Percentiles rank a stretch among this genome's conserved stretches.
These are phyloP conservation scores for Calophaca sinica DNA, from an alignment of 306 rosid species.

Conservation along the genomic window DNA sequence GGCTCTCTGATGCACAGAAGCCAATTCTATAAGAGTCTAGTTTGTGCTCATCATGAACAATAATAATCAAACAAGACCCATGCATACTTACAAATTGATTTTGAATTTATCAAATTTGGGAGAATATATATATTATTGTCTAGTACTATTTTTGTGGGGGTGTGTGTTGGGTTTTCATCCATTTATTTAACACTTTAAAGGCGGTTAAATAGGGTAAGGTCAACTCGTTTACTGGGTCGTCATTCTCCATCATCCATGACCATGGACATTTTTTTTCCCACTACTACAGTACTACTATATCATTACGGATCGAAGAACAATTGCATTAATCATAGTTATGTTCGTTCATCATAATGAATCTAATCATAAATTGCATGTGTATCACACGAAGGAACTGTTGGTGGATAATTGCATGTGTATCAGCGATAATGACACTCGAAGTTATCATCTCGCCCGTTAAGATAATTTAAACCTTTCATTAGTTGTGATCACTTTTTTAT, in stretches of 20 bases:
- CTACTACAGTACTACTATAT: too few species aligned
- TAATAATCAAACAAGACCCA: slow-evolving; percentile 37
- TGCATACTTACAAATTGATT: slow-evolving; percentile 10
- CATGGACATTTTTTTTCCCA: background rate
- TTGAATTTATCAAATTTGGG: slow-evolving; percentile 45
- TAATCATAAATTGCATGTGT: too few species aligned
- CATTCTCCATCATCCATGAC: slow-evolving; percentile 1
- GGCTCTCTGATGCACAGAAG: slow-evolving; percentile 28
- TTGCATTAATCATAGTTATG: too few species aligned
- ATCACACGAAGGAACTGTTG: too few species aligned
- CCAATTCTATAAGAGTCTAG: slow-evolving; percentile 4
- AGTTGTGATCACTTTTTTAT: too few species aligned
- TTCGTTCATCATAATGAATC: too few species aligned
- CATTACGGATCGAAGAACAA: background rate
- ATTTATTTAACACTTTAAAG: background rate
- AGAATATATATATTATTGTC: slow-evolving; percentile 4
- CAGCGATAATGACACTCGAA: too few species aligned
- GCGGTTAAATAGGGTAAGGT: slow-evolving; percentile 22
- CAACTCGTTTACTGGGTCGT: slow-evolving; percentile 48
- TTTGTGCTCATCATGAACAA: slow-evolving; percentile 23
- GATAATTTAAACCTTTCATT: too few species aligned
- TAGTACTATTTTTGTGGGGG: background rate
- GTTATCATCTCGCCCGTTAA: too few species aligned
- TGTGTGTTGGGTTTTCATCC: background rate
- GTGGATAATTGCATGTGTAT: too few species aligned